Percentiles rank a stretch among this genome's conserved stretches.
Evolutionary conservation across 176 grass and related monocot genomes (phyloP).

Genomic region (Lolium multiflorum): DNA sequence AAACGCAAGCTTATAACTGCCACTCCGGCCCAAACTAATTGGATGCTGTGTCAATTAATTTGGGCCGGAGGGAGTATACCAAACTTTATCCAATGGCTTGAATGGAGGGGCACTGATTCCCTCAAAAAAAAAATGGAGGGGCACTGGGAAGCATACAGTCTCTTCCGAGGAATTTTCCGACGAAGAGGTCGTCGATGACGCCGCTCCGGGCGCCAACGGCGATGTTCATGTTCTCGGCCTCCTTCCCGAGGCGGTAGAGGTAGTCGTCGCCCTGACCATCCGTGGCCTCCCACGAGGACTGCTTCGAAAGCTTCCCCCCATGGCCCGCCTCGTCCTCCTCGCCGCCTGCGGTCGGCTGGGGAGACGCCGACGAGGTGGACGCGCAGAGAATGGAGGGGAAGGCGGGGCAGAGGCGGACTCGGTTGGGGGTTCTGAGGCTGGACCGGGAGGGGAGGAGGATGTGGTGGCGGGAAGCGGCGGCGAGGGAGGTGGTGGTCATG

Average conservation of each 20-base stretch:
- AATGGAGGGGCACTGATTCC: too few species aligned
- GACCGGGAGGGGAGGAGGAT: not conserved
- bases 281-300: conserved; percentile 82
- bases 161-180: conserved; percentile 83
- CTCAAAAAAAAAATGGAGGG: too few species aligned
- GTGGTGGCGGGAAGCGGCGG: not conserved
- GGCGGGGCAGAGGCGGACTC: not conserved
- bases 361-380: conserved; percentile 12
- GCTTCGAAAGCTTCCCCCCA: conserved; percentile 49
- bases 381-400: conserved; percentile 32
- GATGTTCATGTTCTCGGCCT: conserved; percentile 92
- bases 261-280: conserved; percentile 79
- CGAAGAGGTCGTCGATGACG: conserved; percentile 82
- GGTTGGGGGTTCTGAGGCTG: not conserved
- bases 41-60: too few species aligned
- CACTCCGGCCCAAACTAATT: too few species aligned
- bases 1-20: too few species aligned
- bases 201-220: conserved; percentile 75
- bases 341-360: conserved; percentile 41
- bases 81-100: too few species aligned
- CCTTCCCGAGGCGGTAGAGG: conserved; percentile 83
- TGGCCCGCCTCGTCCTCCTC: not conserved
- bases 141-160: conserved; percentile 57
- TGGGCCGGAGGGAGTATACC: too few species aligned
- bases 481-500: conserved; percentile 57